Conservation (phyloP, 129 eudicot species). For the Rutidosis leptorrhynchoides region DNA sequence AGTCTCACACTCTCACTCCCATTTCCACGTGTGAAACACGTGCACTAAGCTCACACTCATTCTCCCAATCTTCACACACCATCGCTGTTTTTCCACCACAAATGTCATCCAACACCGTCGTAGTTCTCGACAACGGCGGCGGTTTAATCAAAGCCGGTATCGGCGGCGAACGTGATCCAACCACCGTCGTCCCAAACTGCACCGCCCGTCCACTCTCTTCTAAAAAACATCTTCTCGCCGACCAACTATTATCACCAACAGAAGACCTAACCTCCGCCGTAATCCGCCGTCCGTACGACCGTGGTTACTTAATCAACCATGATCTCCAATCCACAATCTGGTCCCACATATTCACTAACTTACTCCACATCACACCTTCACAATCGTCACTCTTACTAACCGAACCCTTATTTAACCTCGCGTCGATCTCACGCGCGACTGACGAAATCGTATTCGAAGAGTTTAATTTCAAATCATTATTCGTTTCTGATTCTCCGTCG, state of each 20-base stretch:
- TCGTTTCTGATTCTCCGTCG: slow-evolving; percentile 61
- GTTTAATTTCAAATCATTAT: slow-evolving; percentile 51
- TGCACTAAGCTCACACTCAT: neutral
- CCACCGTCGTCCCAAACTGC: slow-evolving; percentile 81
- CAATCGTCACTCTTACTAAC: slow-evolving; percentile 63
- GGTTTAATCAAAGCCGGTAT: slow-evolving; percentile 79
- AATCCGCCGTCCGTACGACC: slow-evolving; percentile 94
- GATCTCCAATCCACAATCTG: slow-evolving; percentile 87
- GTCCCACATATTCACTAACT: slow-evolving; percentile 72
- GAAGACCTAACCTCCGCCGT: slow-evolving; percentile 92
- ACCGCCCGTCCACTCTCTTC: slow-evolving; percentile 63
- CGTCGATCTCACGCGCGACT: slow-evolving; percentile 50
- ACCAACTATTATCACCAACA: slow-evolving; percentile 57
- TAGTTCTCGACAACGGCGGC: slow-evolving; percentile 97
- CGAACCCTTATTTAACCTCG: slow-evolving; percentile 74
- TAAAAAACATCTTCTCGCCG: slow-evolving; percentile 61
- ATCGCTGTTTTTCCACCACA: neutral
- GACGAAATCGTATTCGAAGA: slow-evolving; percentile 87
- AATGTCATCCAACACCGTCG: slow-evolving; percentile 56
- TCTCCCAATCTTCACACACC: neutral
- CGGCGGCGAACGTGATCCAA: slow-evolving; percentile 85
- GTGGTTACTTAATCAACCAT: slow-evolving; percentile 82
- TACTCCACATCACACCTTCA: slow-evolving; percentile 53
- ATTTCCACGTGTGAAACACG: neutral
- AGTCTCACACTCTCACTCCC: no score